Conservation (phyloP, 768 basidiomycete species). For the Agrocybe praecox region DNA sequence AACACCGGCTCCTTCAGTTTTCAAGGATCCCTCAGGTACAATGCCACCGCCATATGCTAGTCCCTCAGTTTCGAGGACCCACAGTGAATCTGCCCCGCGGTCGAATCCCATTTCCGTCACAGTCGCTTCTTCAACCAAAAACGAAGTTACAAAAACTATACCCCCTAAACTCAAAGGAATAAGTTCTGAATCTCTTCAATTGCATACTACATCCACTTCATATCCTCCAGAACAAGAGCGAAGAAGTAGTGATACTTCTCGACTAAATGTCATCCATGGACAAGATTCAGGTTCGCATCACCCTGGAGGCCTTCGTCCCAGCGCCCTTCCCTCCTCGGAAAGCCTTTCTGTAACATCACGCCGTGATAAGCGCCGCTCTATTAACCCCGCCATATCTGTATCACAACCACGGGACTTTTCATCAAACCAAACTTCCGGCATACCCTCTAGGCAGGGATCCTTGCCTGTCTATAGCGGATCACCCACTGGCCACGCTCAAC, state of each 20-base stretch:
- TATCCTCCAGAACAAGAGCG: constrained; percentile 13
- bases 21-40: constrained; percentile 38
- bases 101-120: constrained; percentile 7
- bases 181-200: too few species aligned
- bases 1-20: constrained; percentile 31
- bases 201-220: too few species aligned
- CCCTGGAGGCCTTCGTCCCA: constrained; percentile 6
- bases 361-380: constrained; percentile 49
- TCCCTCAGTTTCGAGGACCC: neutral
- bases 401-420: constrained; percentile 33
- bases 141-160: too few species aligned
- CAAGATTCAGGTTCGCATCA: neutral
- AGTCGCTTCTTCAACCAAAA: neutral
- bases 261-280: constrained; percentile 5
- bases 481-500: constrained; percentile 10
- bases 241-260: constrained; percentile 41
- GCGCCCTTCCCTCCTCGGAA: constrained; percentile 18
- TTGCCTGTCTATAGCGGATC: constrained; percentile 11
- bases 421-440: constrained; percentile 22
- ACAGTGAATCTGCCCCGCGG: neutral
- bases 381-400: constrained; percentile 46
- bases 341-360: constrained; percentile 39
- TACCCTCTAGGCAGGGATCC: constrained; percentile 15
- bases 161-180: too few species aligned
- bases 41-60: constrained; percentile 16